Evolutionary conservation across 2,329 filamentous ascomycete genomes (phyloP), one percentile per base, ranked within the genome.

Genomic region (Calonectria naviculata): DNA sequence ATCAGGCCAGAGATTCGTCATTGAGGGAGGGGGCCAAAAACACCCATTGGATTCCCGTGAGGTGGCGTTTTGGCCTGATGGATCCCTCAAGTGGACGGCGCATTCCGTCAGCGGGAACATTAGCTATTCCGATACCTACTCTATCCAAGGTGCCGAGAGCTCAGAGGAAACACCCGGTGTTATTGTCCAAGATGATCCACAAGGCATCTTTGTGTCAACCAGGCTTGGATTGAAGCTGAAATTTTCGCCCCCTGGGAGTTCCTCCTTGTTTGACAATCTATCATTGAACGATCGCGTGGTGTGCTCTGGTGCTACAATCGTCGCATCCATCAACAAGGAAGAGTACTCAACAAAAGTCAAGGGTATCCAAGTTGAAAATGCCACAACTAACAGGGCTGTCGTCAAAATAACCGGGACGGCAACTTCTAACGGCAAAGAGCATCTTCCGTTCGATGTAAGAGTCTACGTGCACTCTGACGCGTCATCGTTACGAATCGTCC

Each of bases 61-160:
- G 41, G 38, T 75, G 67, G 73, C 72, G 15, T 75, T 69, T 75
- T 91, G 89, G 89, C 84, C 87, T 2, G 89, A 91, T 78, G 88
- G 87, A 19, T 90, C 89, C 0, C 83, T 90, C 70, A 91, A 91
- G 76, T 92, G 89, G 89, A 89, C 87, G 2, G 89, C 84, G 5
- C 89, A 91, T 75, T 88, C 89, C 0, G 79, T 91, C 52, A 79
- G 84, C 24, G 84, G 81, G 12, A 83, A 84, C 5, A 83, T 85
- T 2, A 77, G 72, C 0, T 78, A 83, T 12, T 76, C 80, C 5
- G 82, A 84, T 17, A 80, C 82, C n/a, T 89, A 89, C 75, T 85
- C 79, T 3, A 69, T 80, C 63, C 74, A 71, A 42, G 76, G 73
- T 38, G 70, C 68, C 2, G 58, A 69, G 2, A 62, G 5, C 9